These are phyloP conservation scores for Pelargonium myrrhifolium DNA, from an alignment of 441 rosid genomes.

Conservation along the genomic window DNA sequence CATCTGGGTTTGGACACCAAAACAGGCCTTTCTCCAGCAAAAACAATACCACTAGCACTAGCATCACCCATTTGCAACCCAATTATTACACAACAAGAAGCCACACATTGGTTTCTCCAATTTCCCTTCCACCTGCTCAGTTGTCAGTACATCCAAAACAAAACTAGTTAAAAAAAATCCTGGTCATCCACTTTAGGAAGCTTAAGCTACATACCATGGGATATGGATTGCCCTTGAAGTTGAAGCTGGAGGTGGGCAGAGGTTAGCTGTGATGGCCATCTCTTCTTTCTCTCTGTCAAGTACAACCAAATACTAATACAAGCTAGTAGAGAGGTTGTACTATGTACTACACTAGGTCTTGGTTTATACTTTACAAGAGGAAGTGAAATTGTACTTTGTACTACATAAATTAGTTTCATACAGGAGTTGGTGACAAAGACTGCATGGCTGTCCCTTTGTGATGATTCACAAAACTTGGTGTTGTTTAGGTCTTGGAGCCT, in stretches of 20 bases:
- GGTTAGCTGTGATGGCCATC: not conserved
- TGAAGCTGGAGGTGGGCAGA: not conserved
- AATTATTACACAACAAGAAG: conserved; percentile 21
- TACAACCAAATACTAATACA: too few relatives aligned
- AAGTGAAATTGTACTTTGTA: not conserved
- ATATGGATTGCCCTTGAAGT: not conserved
- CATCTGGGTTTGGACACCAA: conserved; percentile 27
- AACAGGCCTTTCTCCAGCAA: not conserved
- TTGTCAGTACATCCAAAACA: not conserved
- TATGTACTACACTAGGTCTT: not conserved
- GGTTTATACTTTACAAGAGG: not conserved
- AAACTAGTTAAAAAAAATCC: not conserved
- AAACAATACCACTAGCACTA: not conserved
- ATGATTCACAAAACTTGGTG: not conserved
- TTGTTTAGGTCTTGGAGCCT: not conserved
- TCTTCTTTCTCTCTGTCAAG: not conserved
- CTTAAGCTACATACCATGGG: not conserved
- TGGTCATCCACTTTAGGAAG: not conserved
- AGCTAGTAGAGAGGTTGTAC: not conserved
- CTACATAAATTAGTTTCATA: not conserved
- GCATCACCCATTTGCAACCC: conserved; percentile 19
- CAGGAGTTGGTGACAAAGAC: not conserved
- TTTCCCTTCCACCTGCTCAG: conserved; percentile 18
- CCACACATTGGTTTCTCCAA: conserved; percentile 24
- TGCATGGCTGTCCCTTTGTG: not conserved